phyloP scores from a whole-genome alignment of 2,329 filamentous ascomycete genomes.

The Botrytis tulipae region DNA sequence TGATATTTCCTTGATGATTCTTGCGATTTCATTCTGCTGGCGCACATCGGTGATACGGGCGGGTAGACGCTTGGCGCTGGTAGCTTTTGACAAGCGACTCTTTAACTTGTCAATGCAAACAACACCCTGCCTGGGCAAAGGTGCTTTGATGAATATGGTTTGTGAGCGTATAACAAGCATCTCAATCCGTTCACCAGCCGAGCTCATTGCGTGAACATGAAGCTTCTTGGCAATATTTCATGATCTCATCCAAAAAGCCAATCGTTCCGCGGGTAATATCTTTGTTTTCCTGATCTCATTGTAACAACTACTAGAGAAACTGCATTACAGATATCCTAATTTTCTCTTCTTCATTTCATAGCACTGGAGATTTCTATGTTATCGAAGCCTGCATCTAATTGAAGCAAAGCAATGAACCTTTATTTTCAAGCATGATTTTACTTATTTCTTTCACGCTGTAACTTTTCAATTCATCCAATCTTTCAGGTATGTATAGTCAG shows the following conservation, averaged over 20 bases:
- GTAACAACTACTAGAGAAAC: not conserved
- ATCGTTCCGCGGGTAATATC: not conserved
- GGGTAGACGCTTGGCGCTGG: constrained; percentile 6
- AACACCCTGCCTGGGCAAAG: not conserved
- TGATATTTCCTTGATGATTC: not conserved
- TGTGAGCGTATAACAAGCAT: not conserved
- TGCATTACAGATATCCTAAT: not conserved
- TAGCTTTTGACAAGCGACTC: not conserved
- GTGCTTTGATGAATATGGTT: not conserved
- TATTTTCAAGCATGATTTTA: not conserved
- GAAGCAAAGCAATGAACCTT: not conserved
- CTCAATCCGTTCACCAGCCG: not conserved
- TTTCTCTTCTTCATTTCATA: not conserved
- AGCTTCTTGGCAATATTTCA: not conserved
- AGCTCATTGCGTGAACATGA: not conserved
- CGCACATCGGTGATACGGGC: not conserved
- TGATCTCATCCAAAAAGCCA: no score
- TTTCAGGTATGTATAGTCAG: not conserved
- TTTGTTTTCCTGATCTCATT: not conserved
- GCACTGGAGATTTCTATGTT: not conserved
- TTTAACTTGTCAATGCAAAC: not conserved
- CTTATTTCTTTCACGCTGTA: not conserved
- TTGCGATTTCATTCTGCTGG: constrained; percentile 7
- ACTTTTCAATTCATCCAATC: not conserved
- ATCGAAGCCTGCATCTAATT: not conserved